A percentile compares a stretch with the other conserved stretches of the same genome.
These are phyloP conservation scores for Acanthamoeba castellanii DNA, from an alignment of 208 protist species.

Conservation along the genomic window DNA sequence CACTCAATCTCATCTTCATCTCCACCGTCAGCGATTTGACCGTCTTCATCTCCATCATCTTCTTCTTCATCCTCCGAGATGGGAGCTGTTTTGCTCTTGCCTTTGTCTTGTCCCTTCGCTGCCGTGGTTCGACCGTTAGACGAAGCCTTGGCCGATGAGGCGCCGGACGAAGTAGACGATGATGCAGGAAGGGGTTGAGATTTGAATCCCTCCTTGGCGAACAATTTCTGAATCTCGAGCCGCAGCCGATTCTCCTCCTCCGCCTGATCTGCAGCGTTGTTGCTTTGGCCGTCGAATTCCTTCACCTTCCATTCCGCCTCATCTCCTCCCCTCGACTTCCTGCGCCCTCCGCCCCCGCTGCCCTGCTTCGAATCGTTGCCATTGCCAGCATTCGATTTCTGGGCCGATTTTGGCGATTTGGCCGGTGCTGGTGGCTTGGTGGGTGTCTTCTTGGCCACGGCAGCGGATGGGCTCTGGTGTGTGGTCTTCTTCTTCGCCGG, in stretches of 20 bases:
- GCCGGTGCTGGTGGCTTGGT: neutral
- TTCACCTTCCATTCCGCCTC: conserved; percentile 26
- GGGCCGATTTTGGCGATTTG: neutral
- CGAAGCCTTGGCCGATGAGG: neutral
- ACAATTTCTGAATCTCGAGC: conserved; percentile 10
- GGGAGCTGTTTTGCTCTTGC: neutral
- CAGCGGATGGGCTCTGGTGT: neutral
- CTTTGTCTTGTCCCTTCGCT: neutral
- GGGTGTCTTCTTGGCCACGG: neutral
- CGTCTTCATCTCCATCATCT: neutral
- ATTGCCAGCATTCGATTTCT: neutral
- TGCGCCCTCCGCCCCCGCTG: neutral
- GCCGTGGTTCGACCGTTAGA: neutral
- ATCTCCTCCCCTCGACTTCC: neutral
- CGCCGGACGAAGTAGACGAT: neutral
- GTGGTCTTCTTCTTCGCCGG: neutral
- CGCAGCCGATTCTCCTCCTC: conserved; percentile 29
- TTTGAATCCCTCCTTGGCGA: conserved; percentile 27
- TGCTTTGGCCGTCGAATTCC: neutral
- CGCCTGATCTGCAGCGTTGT: neutral
- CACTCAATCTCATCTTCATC: conserved; percentile 23
- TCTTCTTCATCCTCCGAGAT: neutral
- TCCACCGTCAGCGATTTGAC: neutral
- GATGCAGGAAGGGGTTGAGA: neutral
- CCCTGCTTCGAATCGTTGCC: too few relatives aligned